Evolutionary conservation across 345 rosid species (phyloP), one percentile per base, ranked within the genome.

Genomic region (Moricandia arvensis): DNA sequence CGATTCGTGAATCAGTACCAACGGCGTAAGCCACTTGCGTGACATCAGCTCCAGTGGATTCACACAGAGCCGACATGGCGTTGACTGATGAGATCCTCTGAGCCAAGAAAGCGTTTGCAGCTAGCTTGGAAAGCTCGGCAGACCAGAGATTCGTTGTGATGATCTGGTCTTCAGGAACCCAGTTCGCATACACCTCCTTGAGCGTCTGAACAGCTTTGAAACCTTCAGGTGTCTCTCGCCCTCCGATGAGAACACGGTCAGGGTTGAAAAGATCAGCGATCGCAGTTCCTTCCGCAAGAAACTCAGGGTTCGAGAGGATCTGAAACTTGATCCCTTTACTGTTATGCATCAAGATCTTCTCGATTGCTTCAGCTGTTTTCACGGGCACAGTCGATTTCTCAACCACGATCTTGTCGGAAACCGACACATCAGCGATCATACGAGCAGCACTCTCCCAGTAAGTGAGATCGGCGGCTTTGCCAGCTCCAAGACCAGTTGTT

Each of bases 361-460:
- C 97, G 51, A 92, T 92, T 2, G 97, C 97, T 80, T 92, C 97
- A 2, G 97, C 97, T 12, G 97, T 90, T 72, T 90, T 92, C 24
- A 92, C 97, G 0, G 97, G 97, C 1, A 92, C 96, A 4, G 97
- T 92, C 1, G 97, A 92, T 77, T 92, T 92, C 91, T 92, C 97
- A 64, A 92, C 97, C 0, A 92, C 97, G 68, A 92, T 88, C 76
- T 92, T 92, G 80, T 90, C 85, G 16, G 97, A 90, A 66, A 84
- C 88, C 0, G 97, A 90, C 3, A 92, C 97, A 74, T 92, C 97
- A 8, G 97, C 96, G n/a, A 92, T 92, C 87, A 89, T 89, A 15
- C 97, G 91, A 57, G 97, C 97, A 6, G 97, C 96, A 26, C 96
- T 90, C 80, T 92, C 97, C 97, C 97, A 92, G 72, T 92, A 92